Evolutionary conservation across 1,139 yeast species (phyloP).

Genomic region (Pichia terricola): DNA sequence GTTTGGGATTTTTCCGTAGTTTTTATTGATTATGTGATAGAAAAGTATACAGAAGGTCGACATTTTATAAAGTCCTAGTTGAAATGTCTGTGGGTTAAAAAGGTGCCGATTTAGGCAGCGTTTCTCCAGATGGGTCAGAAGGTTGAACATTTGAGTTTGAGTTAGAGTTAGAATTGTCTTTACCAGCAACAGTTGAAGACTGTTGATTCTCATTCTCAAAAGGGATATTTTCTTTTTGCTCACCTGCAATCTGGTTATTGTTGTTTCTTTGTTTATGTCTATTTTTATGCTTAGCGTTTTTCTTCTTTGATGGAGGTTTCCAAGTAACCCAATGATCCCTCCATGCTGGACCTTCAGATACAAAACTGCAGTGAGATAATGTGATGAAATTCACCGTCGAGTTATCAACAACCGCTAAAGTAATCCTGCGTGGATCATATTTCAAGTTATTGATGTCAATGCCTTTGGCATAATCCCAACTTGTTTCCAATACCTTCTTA

Average conservation of each 20-base stretch:
- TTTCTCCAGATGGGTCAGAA: too few species aligned
- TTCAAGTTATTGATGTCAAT: conserved; percentile 27
- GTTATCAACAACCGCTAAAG: conserved; percentile 60
- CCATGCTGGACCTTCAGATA: conserved; percentile 28
- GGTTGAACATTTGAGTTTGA: too few species aligned
- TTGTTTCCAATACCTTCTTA: conserved; percentile 27
- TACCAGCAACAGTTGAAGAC: too few species aligned
- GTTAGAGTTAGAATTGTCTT: too few species aligned
- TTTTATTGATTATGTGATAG: too few species aligned
- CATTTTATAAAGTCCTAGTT: too few species aligned
- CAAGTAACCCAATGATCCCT: conserved; percentile 20
- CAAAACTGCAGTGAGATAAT: conserved; percentile 52
- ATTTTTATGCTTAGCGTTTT: not conserved
- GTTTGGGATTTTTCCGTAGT: too few species aligned
- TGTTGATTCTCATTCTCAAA: too few species aligned
- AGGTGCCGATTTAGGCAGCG: too few species aligned
- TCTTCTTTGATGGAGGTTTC: conserved; percentile 10
- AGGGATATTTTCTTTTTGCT: too few species aligned
- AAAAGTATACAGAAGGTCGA: too few species aligned
- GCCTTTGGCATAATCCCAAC: conserved; percentile 16
- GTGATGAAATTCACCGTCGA: conserved; percentile 64
- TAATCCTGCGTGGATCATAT: conserved; percentile 26
- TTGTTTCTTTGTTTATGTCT: not conserved
- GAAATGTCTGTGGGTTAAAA: too few species aligned
- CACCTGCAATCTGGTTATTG: not conserved